These are phyloP conservation scores for Flaveria trinervia DNA, from an alignment of 129 eudicot species.

Conservation along the genomic window DNA sequence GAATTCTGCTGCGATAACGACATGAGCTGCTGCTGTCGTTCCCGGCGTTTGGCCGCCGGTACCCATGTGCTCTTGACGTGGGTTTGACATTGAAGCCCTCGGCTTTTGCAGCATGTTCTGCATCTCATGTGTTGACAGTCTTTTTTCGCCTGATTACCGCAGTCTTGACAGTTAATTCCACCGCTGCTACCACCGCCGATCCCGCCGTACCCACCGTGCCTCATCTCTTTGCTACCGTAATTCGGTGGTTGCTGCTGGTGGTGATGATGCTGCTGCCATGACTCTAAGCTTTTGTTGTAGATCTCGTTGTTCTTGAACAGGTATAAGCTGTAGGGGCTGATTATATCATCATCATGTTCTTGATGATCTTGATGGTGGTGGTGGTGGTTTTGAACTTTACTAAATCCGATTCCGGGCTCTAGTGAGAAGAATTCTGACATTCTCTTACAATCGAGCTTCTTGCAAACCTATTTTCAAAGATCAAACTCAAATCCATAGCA, in stretches of 20 bases:
- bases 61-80: conserved; percentile 95
- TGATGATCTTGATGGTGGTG: conserved; percentile 33
- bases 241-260: conserved; percentile 28
- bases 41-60: conserved; percentile 89
- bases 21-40: conserved; percentile 58
- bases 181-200: conserved; percentile 32
- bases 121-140: conserved; percentile 79
- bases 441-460: conserved; percentile 13
- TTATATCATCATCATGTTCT: conserved; percentile 10
- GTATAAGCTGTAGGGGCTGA: conserved; percentile 41
- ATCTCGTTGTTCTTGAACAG: conserved; percentile 73
- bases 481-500: conserved; percentile 55
- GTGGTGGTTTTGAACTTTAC: conserved; percentile 30
- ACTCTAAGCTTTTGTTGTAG: conserved; percentile 79
- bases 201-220: conserved; percentile 41
- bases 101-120: conserved; percentile 78
- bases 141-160: conserved; percentile 91
- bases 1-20: conserved; percentile 33
- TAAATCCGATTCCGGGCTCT: conserved; percentile 43
- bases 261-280: conserved; percentile 76
- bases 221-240: conserved; percentile 44
- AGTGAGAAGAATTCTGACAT: conserved; percentile 81
- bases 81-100: conserved; percentile 75
- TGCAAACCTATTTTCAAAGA: conserved; percentile 22
- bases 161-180: conserved; percentile 70